Conservation (phyloP, 495 filamentous ascomycete species). For the Penicillium longicatenatum region DNA sequence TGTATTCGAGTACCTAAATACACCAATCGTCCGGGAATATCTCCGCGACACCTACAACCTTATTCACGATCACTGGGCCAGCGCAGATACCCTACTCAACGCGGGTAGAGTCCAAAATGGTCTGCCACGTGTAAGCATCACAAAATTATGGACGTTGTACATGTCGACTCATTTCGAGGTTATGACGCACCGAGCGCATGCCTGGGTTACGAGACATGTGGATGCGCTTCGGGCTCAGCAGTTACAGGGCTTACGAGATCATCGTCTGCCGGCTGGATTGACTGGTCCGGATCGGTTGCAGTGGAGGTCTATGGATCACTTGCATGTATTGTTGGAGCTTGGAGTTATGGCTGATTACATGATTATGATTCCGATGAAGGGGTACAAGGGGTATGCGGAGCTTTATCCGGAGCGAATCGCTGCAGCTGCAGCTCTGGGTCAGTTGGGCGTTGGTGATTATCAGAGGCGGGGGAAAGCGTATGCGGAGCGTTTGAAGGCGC, state of each 20-base stretch:
- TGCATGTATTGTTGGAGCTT: conserved; percentile 29
- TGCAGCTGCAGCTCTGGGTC: not conserved
- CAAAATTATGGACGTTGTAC: conserved; percentile 32
- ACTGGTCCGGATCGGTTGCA: conserved; percentile 11
- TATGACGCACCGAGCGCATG: conserved; percentile 32
- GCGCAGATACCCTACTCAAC: conserved; percentile 24
- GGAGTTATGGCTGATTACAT: conserved; percentile 22
- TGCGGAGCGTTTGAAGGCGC: conserved; percentile 9
- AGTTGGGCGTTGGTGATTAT: conserved; percentile 1
- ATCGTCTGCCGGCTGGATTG: not conserved
- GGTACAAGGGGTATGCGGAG: conserved; percentile 21
- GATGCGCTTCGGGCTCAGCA: conserved; percentile 23
- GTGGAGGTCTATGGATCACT: conserved; percentile 24
- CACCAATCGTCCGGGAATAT: conserved; percentile 15
- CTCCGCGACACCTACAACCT: conserved; percentile 35
- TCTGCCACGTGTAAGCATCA: conserved; percentile 15
- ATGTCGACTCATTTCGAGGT: conserved; percentile 25
- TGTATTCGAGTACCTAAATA: conserved; percentile 35
- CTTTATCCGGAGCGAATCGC: not conserved
- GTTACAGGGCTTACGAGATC: conserved; percentile 8
- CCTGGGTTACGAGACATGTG: conserved; percentile 29
- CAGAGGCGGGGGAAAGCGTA: conserved; percentile 13
- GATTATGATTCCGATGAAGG: conserved; percentile 29
- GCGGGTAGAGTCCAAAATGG: not conserved
- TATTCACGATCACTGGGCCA: conserved; percentile 27